Percentiles rank a stretch among this genome's conserved stretches.
Evolutionary conservation across 2,329 filamentous ascomycete species (phyloP).

Genomic region (Colletotrichum sp.): DNA sequence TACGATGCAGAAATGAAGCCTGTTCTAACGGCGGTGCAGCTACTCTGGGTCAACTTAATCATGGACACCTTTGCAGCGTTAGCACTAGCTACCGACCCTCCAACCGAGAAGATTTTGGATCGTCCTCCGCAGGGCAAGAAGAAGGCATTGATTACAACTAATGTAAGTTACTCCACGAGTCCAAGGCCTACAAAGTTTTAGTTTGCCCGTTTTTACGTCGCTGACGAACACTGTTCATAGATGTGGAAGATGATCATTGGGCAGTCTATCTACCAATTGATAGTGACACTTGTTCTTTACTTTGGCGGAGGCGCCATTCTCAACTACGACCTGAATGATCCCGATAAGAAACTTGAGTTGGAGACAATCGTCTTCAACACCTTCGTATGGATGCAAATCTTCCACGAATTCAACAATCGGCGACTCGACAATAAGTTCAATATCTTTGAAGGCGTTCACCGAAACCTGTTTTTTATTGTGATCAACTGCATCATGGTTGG

Average conservation of each 20-base stretch:
- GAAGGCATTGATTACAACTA: too few species aligned
- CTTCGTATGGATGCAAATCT: slow-evolving; percentile 87
- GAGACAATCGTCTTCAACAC: slow-evolving; percentile 82
- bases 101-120: too few species aligned
- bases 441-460: slow-evolving; percentile 36
- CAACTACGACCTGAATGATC: background rate
- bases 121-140: too few species aligned
- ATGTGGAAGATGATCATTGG: slow-evolving; percentile 70
- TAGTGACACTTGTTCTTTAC: slow-evolving; percentile 50
- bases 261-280: slow-evolving; percentile 65
- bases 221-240: background rate
- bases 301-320: slow-evolving; percentile 4
- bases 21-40: too few species aligned
- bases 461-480: slow-evolving; percentile 61
- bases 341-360: slow-evolving; percentile 40
- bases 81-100: too few species aligned
- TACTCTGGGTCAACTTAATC: too few species aligned
- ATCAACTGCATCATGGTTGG: slow-evolving; percentile 64
- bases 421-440: slow-evolving; percentile 63
- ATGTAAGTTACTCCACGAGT: too few species aligned
- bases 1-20: too few species aligned
- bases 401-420: slow-evolving; percentile 68
- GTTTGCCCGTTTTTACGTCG: too few species aligned
- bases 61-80: too few species aligned
- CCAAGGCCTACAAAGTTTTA: too few species aligned